A percentile compares a stretch with the other conserved stretches of the same genome.
These are phyloP conservation scores for Salix suchowensis DNA, from an alignment of 345 rosid genomes.

Conservation along the genomic window DNA sequence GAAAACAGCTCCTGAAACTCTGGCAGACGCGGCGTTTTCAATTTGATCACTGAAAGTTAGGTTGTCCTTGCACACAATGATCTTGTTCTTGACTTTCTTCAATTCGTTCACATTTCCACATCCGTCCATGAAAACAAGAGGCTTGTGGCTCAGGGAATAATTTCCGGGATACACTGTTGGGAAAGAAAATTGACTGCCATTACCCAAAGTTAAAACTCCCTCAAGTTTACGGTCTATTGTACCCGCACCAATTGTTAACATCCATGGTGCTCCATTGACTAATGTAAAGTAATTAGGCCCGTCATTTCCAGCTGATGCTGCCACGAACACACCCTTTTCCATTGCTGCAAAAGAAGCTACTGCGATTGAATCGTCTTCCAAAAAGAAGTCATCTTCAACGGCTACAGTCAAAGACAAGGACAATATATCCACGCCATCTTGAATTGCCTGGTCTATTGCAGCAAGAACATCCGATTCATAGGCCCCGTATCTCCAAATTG, in stretches of 20 bases:
- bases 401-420: constrained; percentile 31
- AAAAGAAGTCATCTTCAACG: background rate
- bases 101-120: constrained; percentile 28
- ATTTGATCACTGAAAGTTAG: constrained; percentile 21
- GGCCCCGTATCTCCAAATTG: constrained; percentile 27
- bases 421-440: constrained; percentile 43
- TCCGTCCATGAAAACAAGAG: constrained; percentile 30
- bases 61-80: constrained; percentile 33
- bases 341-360: constrained; percentile 42
- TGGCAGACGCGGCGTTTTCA: constrained; percentile 22
- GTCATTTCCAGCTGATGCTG: constrained; percentile 46
- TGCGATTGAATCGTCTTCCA: constrained; percentile 35
- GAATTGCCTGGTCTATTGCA: constrained; percentile 46
- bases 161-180: constrained; percentile 36
- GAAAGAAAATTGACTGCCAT: constrained; percentile 18
- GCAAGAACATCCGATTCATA: constrained; percentile 43
- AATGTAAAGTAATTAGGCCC: constrained; percentile 25
- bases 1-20: constrained; percentile 37
- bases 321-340: constrained; percentile 34
- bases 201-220: constrained; percentile 31
- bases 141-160: constrained; percentile 1
- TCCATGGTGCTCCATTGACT: constrained; percentile 46
- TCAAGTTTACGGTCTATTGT: constrained; percentile 33
- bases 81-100: constrained; percentile 17
- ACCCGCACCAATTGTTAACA: constrained; percentile 35